These are phyloP conservation scores for Roridomyces roridus DNA, from an alignment of 768 basidiomycete species.

Conservation along the genomic window DNA sequence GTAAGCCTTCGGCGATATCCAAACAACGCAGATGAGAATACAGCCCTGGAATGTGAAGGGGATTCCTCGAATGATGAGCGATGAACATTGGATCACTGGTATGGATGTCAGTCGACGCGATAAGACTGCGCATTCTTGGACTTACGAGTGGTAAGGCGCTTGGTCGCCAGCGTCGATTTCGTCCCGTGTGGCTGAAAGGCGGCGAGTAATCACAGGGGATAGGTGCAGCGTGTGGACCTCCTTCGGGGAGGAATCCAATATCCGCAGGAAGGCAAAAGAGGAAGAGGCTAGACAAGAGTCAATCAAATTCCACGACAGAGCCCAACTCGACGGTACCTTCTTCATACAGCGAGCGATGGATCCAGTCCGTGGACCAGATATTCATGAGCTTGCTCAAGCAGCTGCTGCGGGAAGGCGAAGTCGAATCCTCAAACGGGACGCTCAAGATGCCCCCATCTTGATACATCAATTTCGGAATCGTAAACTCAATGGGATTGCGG, in stretches of 20 bases:
- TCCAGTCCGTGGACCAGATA: conserved; percentile 90
- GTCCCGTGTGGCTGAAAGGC: conserved; percentile 53
- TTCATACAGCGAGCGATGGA: conserved; percentile 72
- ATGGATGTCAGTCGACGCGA: conserved; percentile 3
- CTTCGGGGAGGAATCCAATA: conserved; percentile 65
- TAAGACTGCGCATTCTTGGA: conserved; percentile 7
- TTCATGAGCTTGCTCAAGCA: conserved; percentile 75
- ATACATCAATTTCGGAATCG: conserved; percentile 78
- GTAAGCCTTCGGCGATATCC: conserved; percentile 49
- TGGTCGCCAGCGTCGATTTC: conserved; percentile 48
- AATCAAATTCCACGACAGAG: not conserved
- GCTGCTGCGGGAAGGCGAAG: conserved; percentile 54
- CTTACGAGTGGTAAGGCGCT: conserved; percentile 53
- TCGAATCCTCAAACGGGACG: conserved; percentile 63
- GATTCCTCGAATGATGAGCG: conserved; percentile 38
- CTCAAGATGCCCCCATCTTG: conserved; percentile 76
- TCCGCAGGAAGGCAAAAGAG: conserved; percentile 81
- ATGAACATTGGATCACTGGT: conserved; percentile 62
- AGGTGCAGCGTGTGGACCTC: conserved; percentile 69
- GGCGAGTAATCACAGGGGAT: conserved; percentile 64
- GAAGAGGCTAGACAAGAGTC: conserved; percentile 41
- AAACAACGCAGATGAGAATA: conserved; percentile 35
- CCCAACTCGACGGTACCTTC: conserved; percentile 51
- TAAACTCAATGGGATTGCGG: conserved; percentile 82
- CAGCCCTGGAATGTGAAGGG: conserved; percentile 41